A percentile compares a stretch with the other conserved stretches of the same genome.
Conservation (phyloP, 2,329 filamentous ascomycete species). For the Hymenotorrendiella dingleyae region DNA sequence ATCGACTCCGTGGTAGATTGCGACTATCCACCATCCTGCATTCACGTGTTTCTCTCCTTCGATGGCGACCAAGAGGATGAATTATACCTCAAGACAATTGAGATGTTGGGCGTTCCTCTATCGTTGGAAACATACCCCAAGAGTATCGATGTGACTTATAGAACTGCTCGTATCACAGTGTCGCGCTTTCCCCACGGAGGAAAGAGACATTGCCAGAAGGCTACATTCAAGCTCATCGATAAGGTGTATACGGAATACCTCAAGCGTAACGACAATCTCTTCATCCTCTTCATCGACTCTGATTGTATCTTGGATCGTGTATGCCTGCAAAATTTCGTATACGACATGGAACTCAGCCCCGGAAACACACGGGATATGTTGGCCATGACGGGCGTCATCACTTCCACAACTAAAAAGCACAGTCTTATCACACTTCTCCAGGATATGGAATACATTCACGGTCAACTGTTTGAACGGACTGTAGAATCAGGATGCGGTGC, state of each 20-base stretch:
- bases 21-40: slow-evolving; percentile 86
- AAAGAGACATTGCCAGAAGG: slow-evolving; percentile 90
- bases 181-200: slow-evolving; percentile 91
- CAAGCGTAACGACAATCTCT: slow-evolving; percentile 82
- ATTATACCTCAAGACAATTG: slow-evolving; percentile 79
- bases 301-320: slow-evolving; percentile 90
- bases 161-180: slow-evolving; percentile 76
- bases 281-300: slow-evolving; percentile 95
- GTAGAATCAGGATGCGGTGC: slow-evolving; percentile 92
- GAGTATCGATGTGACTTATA: slow-evolving; percentile 86
- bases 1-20: slow-evolving; percentile 89
- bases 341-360: slow-evolving; percentile 96
- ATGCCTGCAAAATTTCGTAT: slow-evolving; percentile 96
- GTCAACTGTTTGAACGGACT: slow-evolving; percentile 90
- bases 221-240: slow-evolving; percentile 88
- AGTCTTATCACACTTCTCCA: slow-evolving; percentile 87
- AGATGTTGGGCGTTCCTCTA: slow-evolving; percentile 75
- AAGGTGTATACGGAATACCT: slow-evolving; percentile 85
- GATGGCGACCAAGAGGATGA: slow-evolving; percentile 88
- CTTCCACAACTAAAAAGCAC: slow-evolving; percentile 83
- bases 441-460: slow-evolving; percentile 98
- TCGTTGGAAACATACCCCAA: slow-evolving; percentile 73
- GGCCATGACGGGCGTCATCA: slow-evolving; percentile 97
- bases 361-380: slow-evolving; percentile 89
- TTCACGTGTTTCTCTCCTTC: slow-evolving; percentile 93